Evolutionary conservation across 2,329 filamentous ascomycete genomes (phyloP), one percentile per base, ranked within the genome.

Genomic region (Tolypocladium sp.): DNA sequence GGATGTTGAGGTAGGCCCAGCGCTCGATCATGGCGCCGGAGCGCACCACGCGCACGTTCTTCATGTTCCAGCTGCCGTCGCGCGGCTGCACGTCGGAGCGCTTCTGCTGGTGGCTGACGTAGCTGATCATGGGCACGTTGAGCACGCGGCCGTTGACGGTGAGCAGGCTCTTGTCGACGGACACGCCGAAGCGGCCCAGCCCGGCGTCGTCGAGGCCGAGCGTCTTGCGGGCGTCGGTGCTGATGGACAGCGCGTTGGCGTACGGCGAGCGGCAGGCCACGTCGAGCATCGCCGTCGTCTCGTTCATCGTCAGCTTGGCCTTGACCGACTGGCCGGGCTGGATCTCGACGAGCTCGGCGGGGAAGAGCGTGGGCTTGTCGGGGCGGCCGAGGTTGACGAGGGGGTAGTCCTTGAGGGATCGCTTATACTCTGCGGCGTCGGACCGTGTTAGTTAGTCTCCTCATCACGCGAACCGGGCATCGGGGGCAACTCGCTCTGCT

Each of bases 131-230:
- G 0, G 91, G 91, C 0, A 83, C 67, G 0, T 66, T 49, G 0
- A 96, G 79, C 46, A 93, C 81, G 7, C 92, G 85, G 1, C 84
- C 92, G 1, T 79, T 77, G 0, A 96, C 89, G 0, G 88, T 89
- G 40, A 96, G 76, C 40, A 96, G 78, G 1, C 77, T 71, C 15
- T 81, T 79, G 8, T 76, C 78, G 3, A 92, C 79, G 1, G 74
- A 73, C 61, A 95, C 77, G 6, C 87, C 87, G 61, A 92, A 94
- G 2, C 76, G 65, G 5, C 63, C 41, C n/a, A 81, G 75, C 0
- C 72, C 62, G 44, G 77, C 78, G 2, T 73, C 70, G 51, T 84
- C 79, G 2, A 91, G 76, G 2, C 82, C 81, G 27, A 93, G 76
- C 6, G 84, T 74, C 22, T 74, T 62, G 30, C 84, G 79, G 2